A percentile compares a stretch with the other conserved stretches of the same genome.
Conservation (phyloP, 129 eudicot species). For the Artemisia annua region DNA sequence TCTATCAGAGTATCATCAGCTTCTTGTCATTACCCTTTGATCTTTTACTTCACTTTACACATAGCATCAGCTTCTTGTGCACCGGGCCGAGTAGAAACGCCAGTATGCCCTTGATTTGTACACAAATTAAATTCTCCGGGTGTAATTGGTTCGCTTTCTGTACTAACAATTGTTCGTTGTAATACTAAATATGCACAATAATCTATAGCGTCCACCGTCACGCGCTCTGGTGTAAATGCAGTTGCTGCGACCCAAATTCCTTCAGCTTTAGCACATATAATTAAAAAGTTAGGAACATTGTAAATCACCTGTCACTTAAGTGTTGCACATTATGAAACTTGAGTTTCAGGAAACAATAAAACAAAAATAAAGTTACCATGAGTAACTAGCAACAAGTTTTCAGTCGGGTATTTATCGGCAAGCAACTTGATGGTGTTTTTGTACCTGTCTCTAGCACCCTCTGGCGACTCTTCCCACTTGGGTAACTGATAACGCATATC, state of each 20-base stretch:
- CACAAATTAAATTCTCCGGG: conserved; percentile 40
- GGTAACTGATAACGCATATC: conserved; percentile 54
- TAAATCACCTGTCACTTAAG: neutral
- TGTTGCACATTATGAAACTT: neutral
- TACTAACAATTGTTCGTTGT: conserved; percentile 32
- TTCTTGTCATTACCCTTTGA: no score
- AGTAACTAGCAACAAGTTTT: no score
- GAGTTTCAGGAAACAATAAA: conserved; percentile 1
- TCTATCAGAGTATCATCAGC: conserved; percentile 14
- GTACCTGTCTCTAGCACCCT: conserved; percentile 67
- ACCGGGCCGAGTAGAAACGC: conserved; percentile 23
- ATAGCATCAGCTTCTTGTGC: no score
- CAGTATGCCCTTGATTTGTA: conserved; percentile 35
- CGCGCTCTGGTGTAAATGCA: conserved; percentile 33
- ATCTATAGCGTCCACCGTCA: conserved; percentile 42
- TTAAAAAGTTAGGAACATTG: neutral
- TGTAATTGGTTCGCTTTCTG: conserved; percentile 29
- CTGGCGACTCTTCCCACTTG: conserved; percentile 64
- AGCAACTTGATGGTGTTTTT: conserved; percentile 54
- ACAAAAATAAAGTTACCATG: conserved; percentile 53
- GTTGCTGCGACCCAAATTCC: conserved; percentile 63
- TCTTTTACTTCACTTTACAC: no score
- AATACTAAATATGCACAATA: conserved; percentile 60
- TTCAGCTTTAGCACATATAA: conserved; percentile 48
- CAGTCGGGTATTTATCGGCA: conserved; percentile 88